Evolutionary conservation across 192 early-diverging fungal species (phyloP).

Genomic region (Phycomyces blakesleeanus): DNA sequence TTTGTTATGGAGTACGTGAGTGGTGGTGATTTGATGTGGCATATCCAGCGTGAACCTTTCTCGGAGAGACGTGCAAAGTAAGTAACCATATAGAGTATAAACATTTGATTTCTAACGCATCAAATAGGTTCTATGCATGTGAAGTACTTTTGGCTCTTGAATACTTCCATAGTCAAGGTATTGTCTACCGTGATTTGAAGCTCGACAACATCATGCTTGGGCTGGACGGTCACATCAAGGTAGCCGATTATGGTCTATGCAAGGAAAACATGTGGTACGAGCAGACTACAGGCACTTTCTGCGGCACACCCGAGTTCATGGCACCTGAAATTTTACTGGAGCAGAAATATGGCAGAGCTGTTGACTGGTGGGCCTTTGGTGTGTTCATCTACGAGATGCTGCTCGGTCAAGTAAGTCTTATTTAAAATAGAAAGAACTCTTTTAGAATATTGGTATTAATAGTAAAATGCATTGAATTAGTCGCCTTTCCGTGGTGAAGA

Average conservation of each 20-base stretch:
- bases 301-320: slow-evolving; percentile 99
- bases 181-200: slow-evolving; percentile 96
- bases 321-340: slow-evolving; percentile 96
- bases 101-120: neutral
- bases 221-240: slow-evolving; percentile 92
- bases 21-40: slow-evolving; percentile 98
- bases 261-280: slow-evolving; percentile 94
- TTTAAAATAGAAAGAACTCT: no score
- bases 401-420: slow-evolving; percentile 55
- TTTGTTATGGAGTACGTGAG: slow-evolving; percentile 98
- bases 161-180: slow-evolving; percentile 93
- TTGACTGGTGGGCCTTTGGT: slow-evolving; percentile 98
- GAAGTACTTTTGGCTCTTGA: slow-evolving; percentile 92
- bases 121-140: slow-evolving; percentile 79
- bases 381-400: slow-evolving; percentile 89
- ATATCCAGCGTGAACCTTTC: slow-evolving; percentile 91
- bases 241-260: slow-evolving; percentile 98
- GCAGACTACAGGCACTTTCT: slow-evolving; percentile 89
- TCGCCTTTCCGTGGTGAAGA: slow-evolving; percentile 93
- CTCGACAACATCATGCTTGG: slow-evolving; percentile 94
- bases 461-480: neutral
- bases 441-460: no score
- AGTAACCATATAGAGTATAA: neutral
- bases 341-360: slow-evolving; percentile 92
- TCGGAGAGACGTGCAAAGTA: slow-evolving; percentile 85